These are phyloP conservation scores for Rhipidocladum racemiflorum DNA, from an alignment of 176 grass and related monocot species.

Conservation along the genomic window DNA sequence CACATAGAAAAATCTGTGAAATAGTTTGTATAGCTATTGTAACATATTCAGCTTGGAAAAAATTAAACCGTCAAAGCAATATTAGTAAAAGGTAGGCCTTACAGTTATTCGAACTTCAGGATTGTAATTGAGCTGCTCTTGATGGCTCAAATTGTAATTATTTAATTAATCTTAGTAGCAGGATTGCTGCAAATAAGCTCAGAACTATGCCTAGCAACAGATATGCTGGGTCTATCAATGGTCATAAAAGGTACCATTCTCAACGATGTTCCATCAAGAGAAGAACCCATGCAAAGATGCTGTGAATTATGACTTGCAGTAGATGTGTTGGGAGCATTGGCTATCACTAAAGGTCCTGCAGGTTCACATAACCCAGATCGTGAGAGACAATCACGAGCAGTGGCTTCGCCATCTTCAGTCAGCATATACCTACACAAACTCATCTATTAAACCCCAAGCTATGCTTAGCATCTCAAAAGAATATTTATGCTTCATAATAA, in stretches of 20 bases:
- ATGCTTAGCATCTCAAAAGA: conserved; percentile 8
- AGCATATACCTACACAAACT: conserved; percentile 60
- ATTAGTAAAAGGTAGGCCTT: conserved; percentile 8
- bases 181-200: conserved; percentile 8
- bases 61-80: background rate
- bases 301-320: background rate
- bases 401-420: conserved; percentile 65
- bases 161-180: background rate
- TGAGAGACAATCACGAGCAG: conserved; percentile 61
- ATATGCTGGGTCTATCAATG: background rate
- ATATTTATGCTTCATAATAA: background rate
- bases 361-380: conserved; percentile 54
- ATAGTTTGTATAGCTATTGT: background rate
- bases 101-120: conserved; percentile 22
- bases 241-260: background rate
- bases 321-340: conserved; percentile 1
- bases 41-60: background rate
- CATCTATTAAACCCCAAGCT: background rate
- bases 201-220: conserved; percentile 10
- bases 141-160: conserved; percentile 5
- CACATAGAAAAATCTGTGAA: conserved; percentile 15
- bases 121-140: conserved; percentile 23
- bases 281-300: background rate
- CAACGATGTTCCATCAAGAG: background rate
- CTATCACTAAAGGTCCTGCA: background rate